Evolutionary conservation across 108 stramenopile species (phyloP).

Genomic region (Skeletonema menzelii): DNA sequence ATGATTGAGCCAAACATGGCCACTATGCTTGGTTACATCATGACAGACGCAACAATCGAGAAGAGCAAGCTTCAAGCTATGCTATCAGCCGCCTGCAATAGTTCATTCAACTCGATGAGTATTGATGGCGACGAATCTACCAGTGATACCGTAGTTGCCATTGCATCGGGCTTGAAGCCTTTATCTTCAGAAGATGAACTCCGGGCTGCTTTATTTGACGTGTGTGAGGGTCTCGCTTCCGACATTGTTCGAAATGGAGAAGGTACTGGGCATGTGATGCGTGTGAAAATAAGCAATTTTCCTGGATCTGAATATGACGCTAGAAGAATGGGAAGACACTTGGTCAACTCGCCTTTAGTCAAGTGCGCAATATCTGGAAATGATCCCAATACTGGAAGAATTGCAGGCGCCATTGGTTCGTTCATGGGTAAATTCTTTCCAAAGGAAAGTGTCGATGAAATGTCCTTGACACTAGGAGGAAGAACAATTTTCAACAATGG

Average conservation of each 20-base stretch:
- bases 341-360: constrained; percentile 95
- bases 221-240: constrained; percentile 81
- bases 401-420: constrained; percentile 93
- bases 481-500: constrained; percentile 86
- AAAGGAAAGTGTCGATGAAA: constrained; percentile 51
- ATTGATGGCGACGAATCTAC: constrained; percentile 97
- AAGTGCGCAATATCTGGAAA: constrained; percentile 97
- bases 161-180: constrained; percentile 78
- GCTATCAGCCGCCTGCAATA: constrained; percentile 66
- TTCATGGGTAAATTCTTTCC: constrained; percentile 89
- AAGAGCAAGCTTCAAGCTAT: constrained; percentile 72
- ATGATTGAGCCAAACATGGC: constrained; percentile 99
- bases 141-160: constrained; percentile 87
- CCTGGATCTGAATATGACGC: constrained; percentile 82
- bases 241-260: constrained; percentile 99
- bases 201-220: constrained; percentile 68
- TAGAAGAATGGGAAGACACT: constrained; percentile 83
- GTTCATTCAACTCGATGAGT: constrained; percentile 93
- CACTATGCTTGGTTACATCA: constrained; percentile 94
- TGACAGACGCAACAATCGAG: constrained; percentile 89
- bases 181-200: constrained; percentile 70
- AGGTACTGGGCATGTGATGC: constrained; percentile 97
- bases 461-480: constrained; percentile 87
- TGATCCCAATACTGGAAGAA: constrained; percentile 98
- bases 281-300: constrained; percentile 83